Percentiles rank a stretch among this genome's conserved stretches.
phyloP scores from a whole-genome alignment of 345 rosid species.

The Citrus medica region DNA sequence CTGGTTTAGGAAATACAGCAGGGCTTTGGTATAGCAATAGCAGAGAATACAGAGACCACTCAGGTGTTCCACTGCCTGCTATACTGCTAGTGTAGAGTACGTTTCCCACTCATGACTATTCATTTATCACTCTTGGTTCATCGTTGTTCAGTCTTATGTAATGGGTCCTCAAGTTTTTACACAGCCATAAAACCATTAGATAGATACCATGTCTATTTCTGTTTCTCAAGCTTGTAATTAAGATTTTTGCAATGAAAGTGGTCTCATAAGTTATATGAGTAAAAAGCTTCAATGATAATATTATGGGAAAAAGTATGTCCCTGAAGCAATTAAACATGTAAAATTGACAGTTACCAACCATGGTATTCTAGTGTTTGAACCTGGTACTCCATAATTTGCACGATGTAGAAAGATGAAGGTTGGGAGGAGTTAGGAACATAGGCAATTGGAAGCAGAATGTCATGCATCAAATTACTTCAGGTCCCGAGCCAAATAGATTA shows the following conservation, averaged over 20 bases:
- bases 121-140: neutral
- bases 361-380: neutral
- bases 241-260: neutral
- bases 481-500: neutral
- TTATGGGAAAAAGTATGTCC: neutral
- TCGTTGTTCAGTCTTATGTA: neutral
- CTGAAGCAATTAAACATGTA: constrained; percentile 4
- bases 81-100: constrained; percentile 17
- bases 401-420: neutral
- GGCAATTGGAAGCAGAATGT: neutral
- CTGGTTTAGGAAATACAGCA: constrained; percentile 14
- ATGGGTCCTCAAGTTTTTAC: neutral
- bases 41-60: constrained; percentile 12
- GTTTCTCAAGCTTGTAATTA: neutral
- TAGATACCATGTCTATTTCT: neutral
- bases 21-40: constrained; percentile 11
- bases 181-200: too few species aligned
- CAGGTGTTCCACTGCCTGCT: constrained; percentile 10
- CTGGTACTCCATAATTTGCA: constrained; percentile 10
- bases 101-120: neutral
- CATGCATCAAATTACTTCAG: constrained; percentile 5
- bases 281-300: neutral
- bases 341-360: constrained; percentile 16
- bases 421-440: neutral
- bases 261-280: neutral